A percentile compares a stretch with the other conserved stretches of the same genome.
Evolutionary conservation across 2,329 filamentous ascomycete species (phyloP).

Genomic region (Tolypocladium paradoxum): DNA sequence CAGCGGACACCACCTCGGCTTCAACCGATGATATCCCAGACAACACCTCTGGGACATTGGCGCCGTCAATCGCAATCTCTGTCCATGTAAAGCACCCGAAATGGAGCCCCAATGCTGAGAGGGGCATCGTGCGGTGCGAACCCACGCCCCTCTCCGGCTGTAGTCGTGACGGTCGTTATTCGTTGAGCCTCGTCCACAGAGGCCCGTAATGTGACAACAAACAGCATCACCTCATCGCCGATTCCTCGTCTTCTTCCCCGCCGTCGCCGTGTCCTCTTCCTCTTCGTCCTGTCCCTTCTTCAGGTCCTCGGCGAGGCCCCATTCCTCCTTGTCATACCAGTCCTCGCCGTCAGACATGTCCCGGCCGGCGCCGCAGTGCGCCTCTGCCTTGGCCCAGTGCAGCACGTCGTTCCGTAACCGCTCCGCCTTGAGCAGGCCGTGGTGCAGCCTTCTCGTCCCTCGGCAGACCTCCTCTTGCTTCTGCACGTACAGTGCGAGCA

Average conservation of each 20-base stretch:
- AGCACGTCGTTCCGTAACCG: conserved; percentile 60
- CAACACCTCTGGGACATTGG: background rate
- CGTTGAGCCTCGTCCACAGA: background rate
- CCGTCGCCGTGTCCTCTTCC: conserved; percentile 57
- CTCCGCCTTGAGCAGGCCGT: conserved; percentile 62
- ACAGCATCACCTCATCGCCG: conserved; percentile 25
- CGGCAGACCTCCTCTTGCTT: conserved; percentile 79
- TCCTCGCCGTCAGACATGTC: conserved; percentile 85
- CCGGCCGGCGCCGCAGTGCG: conserved; percentile 51
- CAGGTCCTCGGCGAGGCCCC: conserved; percentile 61
- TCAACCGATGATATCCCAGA: background rate
- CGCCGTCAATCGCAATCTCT: background rate
- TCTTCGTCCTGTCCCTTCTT: conserved; percentile 77
- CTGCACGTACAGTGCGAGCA: conserved; percentile 68
- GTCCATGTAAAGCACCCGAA: background rate
- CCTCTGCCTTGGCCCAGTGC: conserved; percentile 69
- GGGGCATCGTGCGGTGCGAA: background rate
- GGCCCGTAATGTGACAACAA: background rate
- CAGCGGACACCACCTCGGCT: background rate
- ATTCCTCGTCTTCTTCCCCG: conserved; percentile 51
- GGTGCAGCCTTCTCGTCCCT: conserved; percentile 55
- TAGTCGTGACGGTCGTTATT: background rate
- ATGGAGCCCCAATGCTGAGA: background rate
- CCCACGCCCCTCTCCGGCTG: background rate
- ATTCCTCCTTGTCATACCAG: conserved; percentile 78